Evolutionary conservation across 176 grass and related monocot genomes (phyloP).

Genomic region (Stipa capillata): DNA sequence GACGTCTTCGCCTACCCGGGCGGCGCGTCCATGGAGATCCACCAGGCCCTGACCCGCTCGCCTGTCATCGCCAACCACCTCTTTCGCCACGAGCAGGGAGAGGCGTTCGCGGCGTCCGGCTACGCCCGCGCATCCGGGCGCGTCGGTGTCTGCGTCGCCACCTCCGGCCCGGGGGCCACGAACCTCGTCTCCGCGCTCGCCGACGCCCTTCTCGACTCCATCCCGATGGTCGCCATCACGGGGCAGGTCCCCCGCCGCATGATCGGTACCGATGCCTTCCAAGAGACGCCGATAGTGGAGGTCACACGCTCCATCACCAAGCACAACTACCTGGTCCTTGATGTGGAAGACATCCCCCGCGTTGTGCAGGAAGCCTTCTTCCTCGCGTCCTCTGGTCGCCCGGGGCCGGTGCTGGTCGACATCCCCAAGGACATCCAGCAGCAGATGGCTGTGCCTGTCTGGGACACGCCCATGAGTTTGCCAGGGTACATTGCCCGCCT

Average conservation of each 20-base stretch:
- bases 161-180: conserved; percentile 88
- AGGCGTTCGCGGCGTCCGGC: conserved; percentile 81
- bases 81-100: conserved; percentile 91
- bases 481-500: conserved; percentile 74
- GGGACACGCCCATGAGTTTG: conserved; percentile 59
- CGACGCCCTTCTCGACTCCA: conserved; percentile 90
- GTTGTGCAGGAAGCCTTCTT: conserved; percentile 89
- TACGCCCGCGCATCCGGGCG: conserved; percentile 75
- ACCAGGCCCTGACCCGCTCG: conserved; percentile 96
- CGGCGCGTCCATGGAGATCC: conserved; percentile 99
- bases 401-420: conserved; percentile 79
- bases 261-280: conserved; percentile 98
- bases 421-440: conserved; percentile 97
- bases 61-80: conserved; percentile 83
- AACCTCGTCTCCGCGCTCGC: conserved; percentile 96
- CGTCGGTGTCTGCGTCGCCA: conserved; percentile 86
- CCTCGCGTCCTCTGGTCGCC: conserved; percentile 63
- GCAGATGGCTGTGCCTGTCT: conserved; percentile 66
- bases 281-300: conserved; percentile 98
- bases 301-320: conserved; percentile 99
- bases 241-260: conserved; percentile 96
- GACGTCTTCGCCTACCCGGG: conserved; percentile 94
- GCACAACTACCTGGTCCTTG: conserved; percentile 86
- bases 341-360: conserved; percentile 81
- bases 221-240: conserved; percentile 89